Evolutionary conservation across 2,329 filamentous ascomycete genomes (phyloP).

Genomic region (Ascochyta lentis): DNA sequence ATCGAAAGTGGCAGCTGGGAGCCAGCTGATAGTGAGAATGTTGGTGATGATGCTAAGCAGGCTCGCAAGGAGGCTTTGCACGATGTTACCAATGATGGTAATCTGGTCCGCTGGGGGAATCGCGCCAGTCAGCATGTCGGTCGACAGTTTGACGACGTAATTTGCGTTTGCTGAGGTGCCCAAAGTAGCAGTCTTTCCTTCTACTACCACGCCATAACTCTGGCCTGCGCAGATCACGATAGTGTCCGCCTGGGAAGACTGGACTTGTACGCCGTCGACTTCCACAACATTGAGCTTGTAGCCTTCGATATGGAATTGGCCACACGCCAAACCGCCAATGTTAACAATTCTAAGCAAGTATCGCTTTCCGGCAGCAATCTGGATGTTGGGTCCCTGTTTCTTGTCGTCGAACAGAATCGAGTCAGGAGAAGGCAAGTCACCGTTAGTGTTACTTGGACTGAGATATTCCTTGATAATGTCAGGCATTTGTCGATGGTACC

Average conservation of each 20-base stretch:
- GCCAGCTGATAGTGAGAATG: conserved; percentile 58
- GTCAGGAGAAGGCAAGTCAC: conserved; percentile 70
- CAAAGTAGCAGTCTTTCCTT: conserved; percentile 18
- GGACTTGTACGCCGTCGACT: conserved; percentile 30
- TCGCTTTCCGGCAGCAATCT: conserved; percentile 57
- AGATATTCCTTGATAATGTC: conserved; percentile 57
- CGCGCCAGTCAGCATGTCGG: conserved; percentile 54
- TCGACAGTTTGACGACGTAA: conserved; percentile 62
- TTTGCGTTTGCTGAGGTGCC: conserved; percentile 58
- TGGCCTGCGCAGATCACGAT: conserved; percentile 15
- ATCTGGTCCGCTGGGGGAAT: conserved; percentile 26
- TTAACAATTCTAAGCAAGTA: conserved; percentile 74
- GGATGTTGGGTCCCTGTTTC: conserved; percentile 55
- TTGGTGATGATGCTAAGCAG: conserved; percentile 56
- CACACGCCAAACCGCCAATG: conserved; percentile 49
- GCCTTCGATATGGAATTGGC: conserved; percentile 53
- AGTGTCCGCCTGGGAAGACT: conserved; percentile 9
- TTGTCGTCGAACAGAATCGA: conserved; percentile 75
- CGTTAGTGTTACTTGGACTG: conserved; percentile 53
- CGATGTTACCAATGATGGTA: conserved; percentile 24
- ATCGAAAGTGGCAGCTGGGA: conserved; percentile 67
- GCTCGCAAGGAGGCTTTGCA: conserved; percentile 20
- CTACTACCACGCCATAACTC: conserved; percentile 32
- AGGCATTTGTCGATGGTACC: conserved; percentile 67
- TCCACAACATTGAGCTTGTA: conserved; percentile 50